Conservation (phyloP, 2,329 filamentous ascomycete species). For the Aspergillus piperis region DNA sequence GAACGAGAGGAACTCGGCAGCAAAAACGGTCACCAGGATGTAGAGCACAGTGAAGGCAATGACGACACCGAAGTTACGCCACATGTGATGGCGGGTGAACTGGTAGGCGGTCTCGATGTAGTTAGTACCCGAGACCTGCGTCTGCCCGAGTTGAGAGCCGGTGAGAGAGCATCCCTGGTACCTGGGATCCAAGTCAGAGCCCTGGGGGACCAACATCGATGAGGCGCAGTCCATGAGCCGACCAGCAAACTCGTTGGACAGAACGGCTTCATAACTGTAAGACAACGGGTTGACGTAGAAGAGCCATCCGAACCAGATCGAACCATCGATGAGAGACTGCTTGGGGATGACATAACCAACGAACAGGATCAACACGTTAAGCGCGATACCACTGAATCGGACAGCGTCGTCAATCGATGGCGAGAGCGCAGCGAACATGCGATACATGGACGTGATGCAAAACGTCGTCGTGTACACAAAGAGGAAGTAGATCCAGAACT, state of each 20-base stretch:
- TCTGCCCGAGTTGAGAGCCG: slow-evolving; percentile 57
- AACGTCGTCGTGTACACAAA: slow-evolving; percentile 66
- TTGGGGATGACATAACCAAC: slow-evolving; percentile 70
- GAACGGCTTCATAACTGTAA: slow-evolving; percentile 68
- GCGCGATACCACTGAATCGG: slow-evolving; percentile 60
- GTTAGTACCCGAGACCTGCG: slow-evolving; percentile 53
- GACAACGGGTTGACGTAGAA: slow-evolving; percentile 56
- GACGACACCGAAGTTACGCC: slow-evolving; percentile 76
- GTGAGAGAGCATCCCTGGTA: slow-evolving; percentile 65
- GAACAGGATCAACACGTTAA: slow-evolving; percentile 65
- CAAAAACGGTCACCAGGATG: slow-evolving; percentile 68
- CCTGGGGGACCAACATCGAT: slow-evolving; percentile 61
- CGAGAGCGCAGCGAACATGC: slow-evolving; percentile 66
- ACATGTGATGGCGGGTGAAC: slow-evolving; percentile 60
- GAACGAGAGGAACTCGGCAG: slow-evolving; percentile 69
- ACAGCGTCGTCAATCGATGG: slow-evolving; percentile 67
- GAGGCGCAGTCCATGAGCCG: slow-evolving; percentile 60
- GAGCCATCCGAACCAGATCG: slow-evolving; percentile 69
- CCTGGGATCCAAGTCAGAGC: slow-evolving; percentile 55
- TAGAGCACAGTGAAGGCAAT: slow-evolving; percentile 76
- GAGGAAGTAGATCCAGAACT: slow-evolving; percentile 68
- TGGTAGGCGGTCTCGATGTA: slow-evolving; percentile 60
- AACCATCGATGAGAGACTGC: slow-evolving; percentile 57
- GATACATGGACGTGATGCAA: slow-evolving; percentile 64
- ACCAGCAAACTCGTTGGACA: slow-evolving; percentile 66